A percentile compares a stretch with the other conserved stretches of the same genome.
These are phyloP conservation scores for Cryptosporidium sp. DNA, from an alignment of 169 alveolate genomes.

Conservation along the genomic window DNA sequence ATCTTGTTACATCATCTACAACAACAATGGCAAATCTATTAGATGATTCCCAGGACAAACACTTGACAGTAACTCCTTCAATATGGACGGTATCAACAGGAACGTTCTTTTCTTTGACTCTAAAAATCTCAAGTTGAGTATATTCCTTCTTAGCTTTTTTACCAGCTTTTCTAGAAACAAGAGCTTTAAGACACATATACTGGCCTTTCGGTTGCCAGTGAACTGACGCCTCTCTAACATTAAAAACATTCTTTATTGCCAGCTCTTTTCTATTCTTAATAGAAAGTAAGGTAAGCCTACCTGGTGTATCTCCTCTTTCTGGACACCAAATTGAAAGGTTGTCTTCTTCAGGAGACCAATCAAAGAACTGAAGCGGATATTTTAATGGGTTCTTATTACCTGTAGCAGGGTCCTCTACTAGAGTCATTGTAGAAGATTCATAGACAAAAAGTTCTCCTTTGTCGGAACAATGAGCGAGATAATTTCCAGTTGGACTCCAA, in stretches of 20 bases:
- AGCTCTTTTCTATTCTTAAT: conserved; percentile 88
- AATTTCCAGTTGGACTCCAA: conserved; percentile 89
- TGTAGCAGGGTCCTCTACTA: conserved; percentile 82
- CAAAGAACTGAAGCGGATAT: conserved; percentile 87
- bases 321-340: conserved; percentile 88
- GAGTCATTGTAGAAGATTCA: conserved; percentile 85
- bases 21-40: conserved; percentile 89
- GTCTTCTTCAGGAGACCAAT: conserved; percentile 92
- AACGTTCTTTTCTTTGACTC: conserved; percentile 86
- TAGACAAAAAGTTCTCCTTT: conserved; percentile 80
- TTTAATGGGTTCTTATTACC: conserved; percentile 86
- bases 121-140: conserved; percentile 88
- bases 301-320: conserved; percentile 90
- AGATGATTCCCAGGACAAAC: conserved; percentile 90
- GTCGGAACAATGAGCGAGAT: conserved; percentile 84
- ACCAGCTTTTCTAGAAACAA: conserved; percentile 87
- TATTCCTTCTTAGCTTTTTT: conserved; percentile 87
- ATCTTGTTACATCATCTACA: conserved; percentile 87
- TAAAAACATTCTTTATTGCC: conserved; percentile 89
- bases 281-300: conserved; percentile 85
- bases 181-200: conserved; percentile 88
- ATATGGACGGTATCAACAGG: conserved; percentile 91
- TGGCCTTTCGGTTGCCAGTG: conserved; percentile 92
- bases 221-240: conserved; percentile 87
- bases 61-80: conserved; percentile 88